phyloP scores from a whole-genome alignment of 2,329 filamentous ascomycete genomes.

The Scedosporium minutisporum region DNA sequence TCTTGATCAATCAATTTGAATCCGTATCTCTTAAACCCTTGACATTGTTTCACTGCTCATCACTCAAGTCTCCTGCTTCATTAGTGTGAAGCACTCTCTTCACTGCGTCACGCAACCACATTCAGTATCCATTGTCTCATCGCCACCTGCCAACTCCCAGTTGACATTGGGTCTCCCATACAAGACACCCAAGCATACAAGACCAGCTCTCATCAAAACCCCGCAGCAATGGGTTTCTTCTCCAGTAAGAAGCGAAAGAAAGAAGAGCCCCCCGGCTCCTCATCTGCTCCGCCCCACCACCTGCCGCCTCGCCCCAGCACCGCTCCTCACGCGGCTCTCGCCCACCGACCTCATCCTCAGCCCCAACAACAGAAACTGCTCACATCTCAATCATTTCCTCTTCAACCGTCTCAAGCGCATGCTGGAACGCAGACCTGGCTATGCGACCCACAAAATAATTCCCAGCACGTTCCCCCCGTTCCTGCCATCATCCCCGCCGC shows the following conservation, averaged over 20 bases:
- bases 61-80: not conserved
- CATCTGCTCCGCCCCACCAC: constrained; percentile 8
- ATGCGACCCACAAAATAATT: constrained; percentile 8
- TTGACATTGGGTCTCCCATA: not conserved
- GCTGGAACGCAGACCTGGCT: constrained; percentile 9
- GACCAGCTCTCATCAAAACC: constrained; percentile 10
- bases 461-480: constrained; percentile 4
- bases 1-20: not conserved
- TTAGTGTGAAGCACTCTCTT: not conserved
- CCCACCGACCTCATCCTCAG: not conserved
- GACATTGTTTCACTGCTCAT: not conserved
- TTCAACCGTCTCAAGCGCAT: not conserved
- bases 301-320: constrained; percentile 1
- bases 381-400: constrained; percentile 4
- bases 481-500: constrained; percentile 12
- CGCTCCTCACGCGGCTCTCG: constrained; percentile 3
- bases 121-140: not conserved
- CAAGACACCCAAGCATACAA: not conserved
- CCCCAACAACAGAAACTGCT: constrained; percentile 7
- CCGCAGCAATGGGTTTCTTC: constrained; percentile 21
- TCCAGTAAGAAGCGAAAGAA: constrained; percentile 16
- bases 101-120: not conserved
- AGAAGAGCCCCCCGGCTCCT: constrained; percentile 13
- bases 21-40: not conserved
- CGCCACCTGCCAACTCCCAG: not conserved